Percentiles rank a stretch among this genome's conserved stretches.
Conservation (phyloP, 2,329 filamentous ascomycete genomes). For the Cercospora nicotianae region DNA sequence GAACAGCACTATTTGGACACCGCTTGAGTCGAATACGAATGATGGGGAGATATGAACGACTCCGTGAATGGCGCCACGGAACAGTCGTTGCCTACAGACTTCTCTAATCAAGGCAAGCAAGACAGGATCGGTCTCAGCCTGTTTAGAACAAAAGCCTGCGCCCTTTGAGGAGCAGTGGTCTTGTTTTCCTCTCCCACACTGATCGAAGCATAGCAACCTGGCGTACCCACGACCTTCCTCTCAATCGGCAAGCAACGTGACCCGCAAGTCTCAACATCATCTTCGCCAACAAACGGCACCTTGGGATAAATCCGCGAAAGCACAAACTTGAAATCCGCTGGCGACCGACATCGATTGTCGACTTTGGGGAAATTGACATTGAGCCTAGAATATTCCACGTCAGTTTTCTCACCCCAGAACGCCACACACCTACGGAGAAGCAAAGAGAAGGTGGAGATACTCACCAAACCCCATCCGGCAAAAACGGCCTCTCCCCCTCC, state of each 20-base stretch:
- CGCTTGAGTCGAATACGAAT: too few relatives aligned
- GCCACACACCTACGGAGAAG: too few relatives aligned
- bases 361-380: slow-evolving; percentile 69
- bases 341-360: slow-evolving; percentile 51
- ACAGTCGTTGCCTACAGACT: too few relatives aligned
- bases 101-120: slow-evolving; percentile 43
- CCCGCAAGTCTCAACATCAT: slow-evolving; percentile 61
- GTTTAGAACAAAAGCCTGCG: slow-evolving; percentile 54
- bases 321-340: slow-evolving; percentile 63
- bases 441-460: not conserved
- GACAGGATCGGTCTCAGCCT: slow-evolving; percentile 53
- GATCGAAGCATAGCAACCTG: slow-evolving; percentile 62
- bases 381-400: slow-evolving; percentile 40
- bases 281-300: slow-evolving; percentile 36
- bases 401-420: not conserved
- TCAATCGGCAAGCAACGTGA: slow-evolving; percentile 59
- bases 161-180: slow-evolving; percentile 55
- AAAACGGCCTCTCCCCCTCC: slow-evolving; percentile 60
- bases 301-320: slow-evolving; percentile 60
- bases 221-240: slow-evolving; percentile 50
- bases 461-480: slow-evolving; percentile 57
- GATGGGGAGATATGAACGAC: too few relatives aligned
- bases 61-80: too few relatives aligned
- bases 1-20: too few relatives aligned
- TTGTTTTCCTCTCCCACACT: slow-evolving; percentile 64